Base-by-base conservation (phyloP, 495 filamentous ascomycete species). In the Stereocaulon alpinum region DNA sequence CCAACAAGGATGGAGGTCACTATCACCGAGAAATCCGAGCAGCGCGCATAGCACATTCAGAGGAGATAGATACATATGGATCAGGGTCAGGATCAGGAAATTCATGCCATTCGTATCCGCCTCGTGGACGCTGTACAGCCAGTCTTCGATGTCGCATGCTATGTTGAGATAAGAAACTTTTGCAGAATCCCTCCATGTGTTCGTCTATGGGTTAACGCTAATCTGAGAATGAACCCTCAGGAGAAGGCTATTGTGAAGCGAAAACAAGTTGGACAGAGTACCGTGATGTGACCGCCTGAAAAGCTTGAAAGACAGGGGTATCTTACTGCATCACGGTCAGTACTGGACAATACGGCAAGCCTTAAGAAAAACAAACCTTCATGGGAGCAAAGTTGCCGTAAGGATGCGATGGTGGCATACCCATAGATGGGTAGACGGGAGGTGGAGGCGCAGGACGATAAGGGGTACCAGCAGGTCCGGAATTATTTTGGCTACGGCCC, bases 401-500 rank as follows among this genome's bases (percentile, higher is more conserved):
- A 66, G 84, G 84, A 65, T 90, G 85, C 64, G 82, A 77, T 14
- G 86, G 84, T 66, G 87, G 86, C 72, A 89, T 82, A 61, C 86
- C 86, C 83, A 93, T 91, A 61, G 86, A 88, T 55, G 91, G 90
- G 74, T 86, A 91, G 66, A 87, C 84, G 40, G 87, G 82, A 30
- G 93, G 93, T 29, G 92, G 91, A 61, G 91, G 91, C 53, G 93
- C 93, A 41, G 93, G 93, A 54, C 93, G 86, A 71, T 99, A 99
- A 53, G 93, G 93, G 61, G 94, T 99, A 61, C 94, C 94, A 58
- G 94, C 93, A 57, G 87, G 87, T 55, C 93, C 93, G 55, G 93
- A 97, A 77, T 99, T 99, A 82, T 99, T 99, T 81, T 99, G 93
- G 48, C 86, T 91, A 57, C 93, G 88, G 58, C 93, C 93, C 93